Percentiles rank a stretch among this genome's conserved stretches.
phyloP scores from a whole-genome alignment of 768 basidiomycete species.

The Antrodiella citrinella region DNA sequence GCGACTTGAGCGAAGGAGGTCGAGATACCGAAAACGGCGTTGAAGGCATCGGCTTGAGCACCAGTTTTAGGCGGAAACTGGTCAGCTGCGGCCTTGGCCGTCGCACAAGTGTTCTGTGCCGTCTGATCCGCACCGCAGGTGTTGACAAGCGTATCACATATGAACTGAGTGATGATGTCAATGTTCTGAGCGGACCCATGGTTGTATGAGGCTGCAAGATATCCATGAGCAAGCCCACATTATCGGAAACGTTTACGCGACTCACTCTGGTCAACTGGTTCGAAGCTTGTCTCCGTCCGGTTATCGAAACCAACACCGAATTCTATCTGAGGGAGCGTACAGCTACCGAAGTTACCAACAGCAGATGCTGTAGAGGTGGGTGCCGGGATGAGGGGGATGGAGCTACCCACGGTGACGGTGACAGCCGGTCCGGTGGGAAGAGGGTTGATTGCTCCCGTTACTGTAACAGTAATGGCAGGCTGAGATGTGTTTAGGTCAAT shows the following conservation, averaged over 20 bases:
- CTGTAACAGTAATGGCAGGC: conserved; percentile 12
- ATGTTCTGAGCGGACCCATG: conserved; percentile 57
- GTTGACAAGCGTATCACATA: conserved; percentile 49
- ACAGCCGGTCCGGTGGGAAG: conserved; percentile 4
- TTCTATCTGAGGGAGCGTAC: conserved; percentile 45
- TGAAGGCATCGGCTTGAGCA: conserved; percentile 56
- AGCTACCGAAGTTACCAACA: conserved; percentile 41
- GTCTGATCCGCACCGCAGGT: conserved; percentile 45
- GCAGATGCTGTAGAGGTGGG: conserved; percentile 12
- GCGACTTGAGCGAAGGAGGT: conserved; percentile 42
- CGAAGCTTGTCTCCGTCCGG: conserved; percentile 46
- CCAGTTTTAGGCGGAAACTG: conserved; percentile 27
- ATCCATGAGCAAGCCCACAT: no score
- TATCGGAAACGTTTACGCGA: not conserved
- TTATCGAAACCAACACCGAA: conserved; percentile 49
- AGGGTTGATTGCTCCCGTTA: conserved; percentile 7
- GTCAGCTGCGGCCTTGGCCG: conserved; percentile 25
- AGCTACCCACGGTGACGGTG: conserved; percentile 4
- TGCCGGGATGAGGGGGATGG: conserved; percentile 1
- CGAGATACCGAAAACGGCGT: conserved; percentile 43
- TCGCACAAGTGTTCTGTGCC: conserved; percentile 41
- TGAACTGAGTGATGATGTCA: conserved; percentile 49
- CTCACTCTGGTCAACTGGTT: conserved; percentile 39
- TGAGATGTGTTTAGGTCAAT: not conserved
- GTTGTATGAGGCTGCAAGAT: conserved; percentile 39